Evolutionary conservation across 345 rosid species (phyloP), one percentile per base, ranked within the genome.

Genomic region (Lepidium aucheri): DNA sequence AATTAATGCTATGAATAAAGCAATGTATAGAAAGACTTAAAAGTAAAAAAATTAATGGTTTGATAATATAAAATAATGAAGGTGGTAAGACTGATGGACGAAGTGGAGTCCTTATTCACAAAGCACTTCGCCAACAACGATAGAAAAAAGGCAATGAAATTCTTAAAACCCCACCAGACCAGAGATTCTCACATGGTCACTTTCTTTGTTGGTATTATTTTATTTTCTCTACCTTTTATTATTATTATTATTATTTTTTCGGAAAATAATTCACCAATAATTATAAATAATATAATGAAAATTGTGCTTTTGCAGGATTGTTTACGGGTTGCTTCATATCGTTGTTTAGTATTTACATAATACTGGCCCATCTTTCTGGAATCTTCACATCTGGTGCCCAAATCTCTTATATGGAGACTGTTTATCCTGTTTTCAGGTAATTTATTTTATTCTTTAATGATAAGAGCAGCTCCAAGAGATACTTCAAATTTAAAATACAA

Each of bases 81-180:
- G 97, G 87, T 84, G 69, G 93, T 91, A 6, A 84, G 87, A 74
- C 80, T 88, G 22, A 95, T 88, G 96, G 99, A 95, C 55, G 99
- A 95, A 78, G 97, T 91, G 90, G 99, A 95, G 81, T 84, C 90
- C 83, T 74, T 85, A 63, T 91, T 95, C 84, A 91, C 97, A 80
- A 83, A 84, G 90, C 89, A 89, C 87, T 91, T 95, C 77, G 85
- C 96, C 68, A 91, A 70, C 82, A 86, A 84, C 80, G 97, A 95
- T 83, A 85, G 99, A 63, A 95, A 91, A 77, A 95, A 78, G 73
- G 93, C 99, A 10, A 95, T 95, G 99, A 91, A 95, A 60, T 95
- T 86, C 82, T 76, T 95, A 72, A 87, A 76, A 77, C 97, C 99
- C 10, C 96, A 82, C 67, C 91, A 84, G 41, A 84, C 79, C 17